Evolutionary conservation across 192 early-diverging fungal genomes (phyloP).

Genomic region (Oehlia diaphana): DNA sequence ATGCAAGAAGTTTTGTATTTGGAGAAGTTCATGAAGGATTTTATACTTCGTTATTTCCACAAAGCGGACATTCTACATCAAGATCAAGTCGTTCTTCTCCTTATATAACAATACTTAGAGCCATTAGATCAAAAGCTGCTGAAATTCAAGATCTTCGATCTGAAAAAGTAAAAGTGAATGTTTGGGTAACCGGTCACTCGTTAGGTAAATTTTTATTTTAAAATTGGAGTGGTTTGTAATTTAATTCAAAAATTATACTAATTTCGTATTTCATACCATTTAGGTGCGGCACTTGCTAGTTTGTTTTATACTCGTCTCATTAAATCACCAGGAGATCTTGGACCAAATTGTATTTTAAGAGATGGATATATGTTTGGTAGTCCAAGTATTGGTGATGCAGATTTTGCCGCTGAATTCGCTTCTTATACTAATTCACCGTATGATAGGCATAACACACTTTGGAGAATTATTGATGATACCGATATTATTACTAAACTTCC

Average conservation of each 20-base stretch:
- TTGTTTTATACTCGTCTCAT: slow-evolving; percentile 48
- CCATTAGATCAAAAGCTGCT: slow-evolving; percentile 24
- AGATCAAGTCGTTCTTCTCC: slow-evolving; percentile 37
- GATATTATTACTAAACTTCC: slow-evolving; percentile 51
- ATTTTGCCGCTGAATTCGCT: slow-evolving; percentile 47
- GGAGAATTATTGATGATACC: slow-evolving; percentile 49
- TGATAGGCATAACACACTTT: slow-evolving; percentile 33
- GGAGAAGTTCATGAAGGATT: slow-evolving; percentile 54
- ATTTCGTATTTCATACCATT: not conserved
- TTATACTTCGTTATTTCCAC: slow-evolving; percentile 51
- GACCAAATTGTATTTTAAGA: not conserved
- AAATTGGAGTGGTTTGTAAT: not conserved
- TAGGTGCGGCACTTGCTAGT: slow-evolving; percentile 40
- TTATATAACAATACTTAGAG: slow-evolving; percentile 48
- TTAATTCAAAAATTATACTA: not conserved
- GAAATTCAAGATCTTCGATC: not conserved
- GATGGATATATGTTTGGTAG: slow-evolving; percentile 50
- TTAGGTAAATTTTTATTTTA: slow-evolving; percentile 31
- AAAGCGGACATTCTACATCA: slow-evolving; percentile 1
- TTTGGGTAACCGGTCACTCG: slow-evolving; percentile 60
- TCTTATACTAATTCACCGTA: slow-evolving; percentile 26
- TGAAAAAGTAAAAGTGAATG: slow-evolving; percentile 33
- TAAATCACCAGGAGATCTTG: slow-evolving; percentile 33
- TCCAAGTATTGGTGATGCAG: slow-evolving; percentile 49
- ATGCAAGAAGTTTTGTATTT: slow-evolving; percentile 46